These are phyloP conservation scores for Candida caryicola DNA, from an alignment of 805 yeast species.

Conservation along the genomic window DNA sequence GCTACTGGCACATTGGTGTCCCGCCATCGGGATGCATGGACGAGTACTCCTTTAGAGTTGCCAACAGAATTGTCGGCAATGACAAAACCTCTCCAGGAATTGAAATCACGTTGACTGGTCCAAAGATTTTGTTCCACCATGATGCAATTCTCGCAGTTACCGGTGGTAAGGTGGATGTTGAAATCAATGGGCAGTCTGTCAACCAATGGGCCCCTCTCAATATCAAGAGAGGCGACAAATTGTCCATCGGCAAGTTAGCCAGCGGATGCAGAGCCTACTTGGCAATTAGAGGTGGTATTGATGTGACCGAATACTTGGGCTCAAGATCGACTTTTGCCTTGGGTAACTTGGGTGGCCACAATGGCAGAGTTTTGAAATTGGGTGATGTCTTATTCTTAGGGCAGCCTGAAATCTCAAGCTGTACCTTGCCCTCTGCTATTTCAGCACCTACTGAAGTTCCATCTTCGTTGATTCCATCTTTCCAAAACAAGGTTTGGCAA, in stretches of 20 bases:
- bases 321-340: slow-evolving; percentile 95
- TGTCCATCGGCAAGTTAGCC: slow-evolving; percentile 75
- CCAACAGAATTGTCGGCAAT: slow-evolving; percentile 90
- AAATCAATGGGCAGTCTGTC: slow-evolving; percentile 56
- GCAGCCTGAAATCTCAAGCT: slow-evolving; percentile 65
- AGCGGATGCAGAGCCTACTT: slow-evolving; percentile 88
- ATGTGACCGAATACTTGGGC: slow-evolving; percentile 90
- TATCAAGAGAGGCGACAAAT: slow-evolving; percentile 70
- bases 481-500: slow-evolving; percentile 58
- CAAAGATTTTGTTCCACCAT: slow-evolving; percentile 79
- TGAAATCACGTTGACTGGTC: slow-evolving; percentile 87
- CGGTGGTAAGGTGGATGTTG: slow-evolving; percentile 76
- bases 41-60: slow-evolving; percentile 81
- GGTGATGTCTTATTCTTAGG: slow-evolving; percentile 92
- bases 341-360: slow-evolving; percentile 90
- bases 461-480: slow-evolving; percentile 51
- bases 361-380: slow-evolving; percentile 85
- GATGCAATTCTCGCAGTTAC: slow-evolving; percentile 76
- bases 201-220: slow-evolving; percentile 71
- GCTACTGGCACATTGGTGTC: slow-evolving; percentile 90
- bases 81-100: slow-evolving; percentile 78
- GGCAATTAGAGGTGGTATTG: slow-evolving; percentile 90
- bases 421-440: slow-evolving; percentile 70
- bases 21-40: slow-evolving; percentile 99
- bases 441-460: slow-evolving; percentile 63